phyloP scores from a whole-genome alignment of 306 rosid genomes.

The Castanopsis chinensis region DNA sequence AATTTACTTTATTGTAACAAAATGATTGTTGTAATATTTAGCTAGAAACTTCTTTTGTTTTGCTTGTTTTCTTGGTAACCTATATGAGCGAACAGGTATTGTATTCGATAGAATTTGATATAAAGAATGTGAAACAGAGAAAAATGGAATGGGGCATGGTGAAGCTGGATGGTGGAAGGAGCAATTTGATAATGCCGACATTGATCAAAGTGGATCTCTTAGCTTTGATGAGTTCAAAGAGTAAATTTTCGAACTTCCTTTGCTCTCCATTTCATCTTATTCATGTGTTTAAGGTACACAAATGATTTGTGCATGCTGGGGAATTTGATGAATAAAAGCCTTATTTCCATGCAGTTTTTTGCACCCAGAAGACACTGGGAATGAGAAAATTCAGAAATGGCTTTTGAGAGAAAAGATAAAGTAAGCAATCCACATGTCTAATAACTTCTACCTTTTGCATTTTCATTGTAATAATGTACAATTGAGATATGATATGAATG shows the following conservation, averaged over 20 bases:
- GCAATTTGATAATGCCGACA: slow-evolving; percentile 57
- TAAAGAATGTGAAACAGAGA: slow-evolving; percentile 40
- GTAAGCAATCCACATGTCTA: slow-evolving; percentile 26
- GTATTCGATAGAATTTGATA: neutral
- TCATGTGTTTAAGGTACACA: neutral
- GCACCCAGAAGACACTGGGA: slow-evolving; percentile 80
- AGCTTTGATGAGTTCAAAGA: slow-evolving; percentile 64
- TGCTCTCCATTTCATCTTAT: neutral
- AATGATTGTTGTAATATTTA: no score
- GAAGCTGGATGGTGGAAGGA: slow-evolving; percentile 88
- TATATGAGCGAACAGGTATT: neutral
- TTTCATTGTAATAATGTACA: neutral
- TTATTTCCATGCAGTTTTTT: slow-evolving; percentile 43
- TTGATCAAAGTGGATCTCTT: slow-evolving; percentile 49
- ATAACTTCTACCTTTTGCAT: neutral
- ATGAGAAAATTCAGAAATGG: slow-evolving; percentile 51
- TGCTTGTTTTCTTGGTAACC: no score
- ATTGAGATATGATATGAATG: neutral
- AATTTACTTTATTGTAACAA: no score
- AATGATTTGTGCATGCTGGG: neutral
- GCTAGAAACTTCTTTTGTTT: no score
- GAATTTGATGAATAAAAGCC: neutral
- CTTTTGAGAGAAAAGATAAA: slow-evolving; percentile 52
- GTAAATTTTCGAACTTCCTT: slow-evolving; percentile 26
- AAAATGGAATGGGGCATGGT: slow-evolving; percentile 49